Conservation (phyloP, 2,329 filamentous ascomycete genomes). For the Calonectria montana region DNA sequence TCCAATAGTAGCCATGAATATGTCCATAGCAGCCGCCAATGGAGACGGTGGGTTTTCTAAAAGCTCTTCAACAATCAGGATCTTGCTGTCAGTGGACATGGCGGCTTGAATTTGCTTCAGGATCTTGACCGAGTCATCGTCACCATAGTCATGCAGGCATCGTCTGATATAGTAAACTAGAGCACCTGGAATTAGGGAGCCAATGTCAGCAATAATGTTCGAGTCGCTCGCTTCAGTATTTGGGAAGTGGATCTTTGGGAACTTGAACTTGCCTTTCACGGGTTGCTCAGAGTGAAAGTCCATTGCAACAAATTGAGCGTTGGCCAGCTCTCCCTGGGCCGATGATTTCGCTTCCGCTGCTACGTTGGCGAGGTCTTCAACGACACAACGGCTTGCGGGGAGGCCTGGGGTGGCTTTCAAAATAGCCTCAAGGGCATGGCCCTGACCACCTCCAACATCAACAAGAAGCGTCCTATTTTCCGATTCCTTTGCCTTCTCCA, state of each 20-base stretch:
- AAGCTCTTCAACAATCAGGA: constrained; percentile 12
- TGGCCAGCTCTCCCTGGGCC: neutral
- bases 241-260: no score
- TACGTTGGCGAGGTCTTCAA: constrained; percentile 5
- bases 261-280: neutral
- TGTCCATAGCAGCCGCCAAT: constrained; percentile 2
- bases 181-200: neutral
- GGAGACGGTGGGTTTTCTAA: constrained; percentile 2
- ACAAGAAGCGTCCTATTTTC: neutral
- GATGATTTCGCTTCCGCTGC: neutral
- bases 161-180: constrained; percentile 7
- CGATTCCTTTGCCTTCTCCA: neutral
- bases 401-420: neutral
- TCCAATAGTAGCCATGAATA: constrained; percentile 11
- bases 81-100: constrained; percentile 6
- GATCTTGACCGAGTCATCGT: neutral
- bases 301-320: constrained; percentile 9
- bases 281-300: constrained; percentile 15
- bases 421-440: constrained; percentile 7
- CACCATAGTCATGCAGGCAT: constrained; percentile 16
- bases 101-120: neutral
- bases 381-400: constrained; percentile 4
- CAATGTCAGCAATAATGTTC: neutral
- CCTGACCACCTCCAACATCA: constrained; percentile 16
- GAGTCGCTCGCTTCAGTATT: neutral